These are phyloP conservation scores for Achaetomiella virescens DNA, from an alignment of 495 filamentous ascomycete species.

Conservation along the genomic window DNA sequence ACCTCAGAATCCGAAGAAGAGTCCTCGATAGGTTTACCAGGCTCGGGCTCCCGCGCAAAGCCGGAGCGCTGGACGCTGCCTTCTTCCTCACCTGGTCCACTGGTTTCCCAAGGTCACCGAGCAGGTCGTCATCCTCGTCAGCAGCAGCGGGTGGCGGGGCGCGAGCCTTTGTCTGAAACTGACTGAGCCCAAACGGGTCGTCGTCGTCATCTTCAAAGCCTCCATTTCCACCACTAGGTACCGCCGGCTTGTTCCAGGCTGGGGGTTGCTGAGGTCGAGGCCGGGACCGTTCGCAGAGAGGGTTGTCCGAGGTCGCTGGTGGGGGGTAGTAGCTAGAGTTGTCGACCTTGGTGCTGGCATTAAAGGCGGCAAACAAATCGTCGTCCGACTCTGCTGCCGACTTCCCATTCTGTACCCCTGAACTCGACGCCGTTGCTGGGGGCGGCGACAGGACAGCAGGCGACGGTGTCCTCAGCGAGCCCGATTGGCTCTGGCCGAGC, in stretches of 20 bases:
- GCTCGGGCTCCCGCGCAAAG: conserved; percentile 33
- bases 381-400: conserved; percentile 40
- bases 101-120: conserved; percentile 80
- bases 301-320: conserved; percentile 30
- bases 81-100: conserved; percentile 64
- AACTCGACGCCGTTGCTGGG: conserved; percentile 3
- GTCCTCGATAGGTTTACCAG: conserved; percentile 41
- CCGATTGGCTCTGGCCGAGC: conserved; percentile 37
- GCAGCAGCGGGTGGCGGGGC: conserved; percentile 37
- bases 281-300: conserved; percentile 20
- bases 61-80: conserved; percentile 25
- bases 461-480: conserved; percentile 31
- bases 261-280: conserved; percentile 33
- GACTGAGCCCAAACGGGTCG: conserved; percentile 82
- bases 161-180: conserved; percentile 47
- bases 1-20: conserved; percentile 39
- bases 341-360: conserved; percentile 52
- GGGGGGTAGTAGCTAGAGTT: conserved; percentile 56
- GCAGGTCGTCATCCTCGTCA: conserved; percentile 84
- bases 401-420: conserved; percentile 24
- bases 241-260: conserved; percentile 32
- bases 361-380: conserved; percentile 59
- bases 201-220: conserved; percentile 47
- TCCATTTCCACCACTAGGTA: conserved; percentile 17
- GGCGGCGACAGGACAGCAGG: conserved; percentile 28